Conservation (phyloP, 2,329 filamentous ascomycete genomes). For the Lasiodiplodia sp. region DNA sequence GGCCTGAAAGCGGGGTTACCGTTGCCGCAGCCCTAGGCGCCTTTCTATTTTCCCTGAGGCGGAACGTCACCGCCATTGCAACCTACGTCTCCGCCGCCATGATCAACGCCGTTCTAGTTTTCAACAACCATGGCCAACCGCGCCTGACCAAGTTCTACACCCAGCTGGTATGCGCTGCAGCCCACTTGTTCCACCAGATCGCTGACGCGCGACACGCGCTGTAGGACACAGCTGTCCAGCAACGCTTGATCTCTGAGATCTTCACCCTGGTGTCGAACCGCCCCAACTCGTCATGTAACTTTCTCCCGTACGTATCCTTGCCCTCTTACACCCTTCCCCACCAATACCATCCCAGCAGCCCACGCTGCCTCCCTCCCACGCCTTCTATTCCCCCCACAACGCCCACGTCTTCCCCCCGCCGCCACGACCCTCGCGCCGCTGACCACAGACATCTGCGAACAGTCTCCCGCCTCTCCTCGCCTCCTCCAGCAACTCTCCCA, state of each 20-base stretch:
- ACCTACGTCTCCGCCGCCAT: slow-evolving; percentile 57
- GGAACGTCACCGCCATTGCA: not conserved
- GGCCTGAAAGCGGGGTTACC: not conserved
- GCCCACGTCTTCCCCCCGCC: not conserved
- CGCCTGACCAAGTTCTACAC: slow-evolving; percentile 99
- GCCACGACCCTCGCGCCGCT: not conserved
- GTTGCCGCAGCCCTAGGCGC: not conserved
- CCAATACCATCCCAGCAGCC: not conserved
- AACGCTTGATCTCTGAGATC: slow-evolving; percentile 95
- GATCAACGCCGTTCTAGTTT: slow-evolving; percentile 99
- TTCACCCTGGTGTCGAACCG: slow-evolving; percentile 95
- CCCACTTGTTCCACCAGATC: not conserved
- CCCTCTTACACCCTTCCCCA: slow-evolving; percentile 33
- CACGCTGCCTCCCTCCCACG: not conserved
- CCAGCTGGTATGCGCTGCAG: slow-evolving; percentile 71
- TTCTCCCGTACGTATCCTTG: slow-evolving; percentile 70
- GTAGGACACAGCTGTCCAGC: slow-evolving; percentile 95
- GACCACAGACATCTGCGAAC: slow-evolving; percentile 66
- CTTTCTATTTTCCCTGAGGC: not conserved
- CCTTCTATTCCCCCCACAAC: slow-evolving; percentile 23
- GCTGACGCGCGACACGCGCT: slow-evolving; percentile 22
- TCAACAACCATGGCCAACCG: slow-evolving; percentile 97
- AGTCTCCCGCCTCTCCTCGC: slow-evolving; percentile 69
- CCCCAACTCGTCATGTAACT: slow-evolving; percentile 93
- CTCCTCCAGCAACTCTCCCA: slow-evolving; percentile 45